A percentile compares a stretch with the other conserved stretches of the same genome.
Conservation (phyloP, 371 early-diverging fungal genomes). For the Mortierella sp. region DNA sequence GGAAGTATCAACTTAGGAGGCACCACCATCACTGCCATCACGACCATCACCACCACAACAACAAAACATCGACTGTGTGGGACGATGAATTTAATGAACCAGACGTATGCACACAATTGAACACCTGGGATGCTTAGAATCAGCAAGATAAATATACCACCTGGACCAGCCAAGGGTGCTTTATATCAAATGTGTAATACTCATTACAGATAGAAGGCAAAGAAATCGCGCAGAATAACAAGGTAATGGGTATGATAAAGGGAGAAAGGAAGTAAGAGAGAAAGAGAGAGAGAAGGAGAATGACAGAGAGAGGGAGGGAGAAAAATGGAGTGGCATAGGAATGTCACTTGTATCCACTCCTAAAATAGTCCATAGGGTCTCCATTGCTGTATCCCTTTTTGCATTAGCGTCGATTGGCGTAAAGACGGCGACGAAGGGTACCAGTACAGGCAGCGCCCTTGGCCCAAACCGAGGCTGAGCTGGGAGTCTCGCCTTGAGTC, state of each 20-base stretch:
- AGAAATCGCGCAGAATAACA: background rate
- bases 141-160: background rate
- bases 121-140: background rate
- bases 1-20: background rate
- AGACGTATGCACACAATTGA: background rate
- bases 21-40: background rate
- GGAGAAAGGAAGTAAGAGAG: background rate
- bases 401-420: slow-evolving; percentile 9
- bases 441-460: slow-evolving; percentile 47
- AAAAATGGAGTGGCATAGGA: background rate
- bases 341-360: background rate
- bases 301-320: background rate
- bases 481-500: slow-evolving; percentile 57
- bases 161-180: background rate
- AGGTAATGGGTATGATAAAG: background rate
- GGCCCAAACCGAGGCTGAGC: slow-evolving; percentile 36
- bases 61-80: background rate
- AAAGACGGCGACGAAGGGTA: slow-evolving; percentile 43
- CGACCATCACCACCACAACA: background rate
- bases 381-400: background rate
- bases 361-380: background rate
- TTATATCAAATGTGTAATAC: background rate
- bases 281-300: background rate
- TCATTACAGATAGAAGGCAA: background rate
- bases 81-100: background rate